Evolutionary conservation across 1,139 yeast genomes (phyloP).

Genomic region (Geotrichum europaeum): DNA sequence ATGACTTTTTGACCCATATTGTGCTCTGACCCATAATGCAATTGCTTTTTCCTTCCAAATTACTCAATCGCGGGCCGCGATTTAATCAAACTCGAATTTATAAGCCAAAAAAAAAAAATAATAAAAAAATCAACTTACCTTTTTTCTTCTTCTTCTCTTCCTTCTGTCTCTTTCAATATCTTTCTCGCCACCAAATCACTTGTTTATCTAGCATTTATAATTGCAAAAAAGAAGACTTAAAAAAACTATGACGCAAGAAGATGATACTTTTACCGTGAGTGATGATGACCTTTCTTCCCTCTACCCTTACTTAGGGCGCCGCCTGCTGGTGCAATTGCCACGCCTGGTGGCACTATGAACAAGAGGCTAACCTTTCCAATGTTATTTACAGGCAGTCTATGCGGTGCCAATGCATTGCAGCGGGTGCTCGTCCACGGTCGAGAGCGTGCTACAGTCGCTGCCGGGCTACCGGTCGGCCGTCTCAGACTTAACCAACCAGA

Average conservation of each 20-base stretch:
- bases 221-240: not conserved
- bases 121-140: not conserved
- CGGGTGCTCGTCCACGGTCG: conserved; percentile 58
- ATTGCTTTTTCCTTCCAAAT: too few relatives aligned
- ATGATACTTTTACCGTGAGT: not conserved
- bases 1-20: too few relatives aligned
- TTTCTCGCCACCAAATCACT: too few relatives aligned
- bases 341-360: not conserved
- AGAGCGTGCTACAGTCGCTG: conserved; percentile 43
- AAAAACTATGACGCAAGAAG: not conserved
- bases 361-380: not conserved
- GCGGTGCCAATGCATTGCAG: conserved; percentile 77
- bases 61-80: not conserved
- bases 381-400: conserved; percentile 37
- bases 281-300: conserved; percentile 3
- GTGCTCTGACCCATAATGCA: too few relatives aligned
- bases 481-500: conserved; percentile 47
- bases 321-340: not conserved
- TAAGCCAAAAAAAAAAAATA: not conserved
- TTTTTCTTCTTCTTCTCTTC: not conserved
- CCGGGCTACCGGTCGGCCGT: conserved; percentile 43
- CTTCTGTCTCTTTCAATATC: not conserved
- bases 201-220: not conserved
- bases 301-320: not conserved
- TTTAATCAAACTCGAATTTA: not conserved